Base-by-base conservation (phyloP, 2,329 filamentous ascomycete species). In the Colletotrichum sidae region DNA sequence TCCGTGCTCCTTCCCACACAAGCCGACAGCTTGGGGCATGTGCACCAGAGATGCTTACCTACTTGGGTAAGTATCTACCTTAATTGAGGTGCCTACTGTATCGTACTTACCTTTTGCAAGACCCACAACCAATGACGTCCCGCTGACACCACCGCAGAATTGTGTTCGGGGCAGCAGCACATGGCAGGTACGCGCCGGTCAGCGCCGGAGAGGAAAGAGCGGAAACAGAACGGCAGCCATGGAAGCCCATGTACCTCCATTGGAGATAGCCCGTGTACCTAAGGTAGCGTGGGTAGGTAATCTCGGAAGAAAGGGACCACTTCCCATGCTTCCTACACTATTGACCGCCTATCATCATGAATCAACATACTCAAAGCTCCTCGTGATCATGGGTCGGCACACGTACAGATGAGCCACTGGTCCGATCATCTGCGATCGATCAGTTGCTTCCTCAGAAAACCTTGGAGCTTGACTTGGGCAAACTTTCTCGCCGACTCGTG, bases 41-140 rank as follows among this genome's bases (percentile, higher is more conserved):
- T 25, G 4, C 25, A 25, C 4, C 25, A 25, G 25, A 25, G 25
- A 25, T 5, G 25, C 25, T 25, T 25, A 25, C 35, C 13, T 15
- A 34, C 17, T 25, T 0, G 8, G 9, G 35, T 33, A 55, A 17
- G 17, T 17, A 17, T 17, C 17, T 17, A 17, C 17, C 17, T 17
- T 17, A 17, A 17, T 17, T 17, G 17, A 17, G 17, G 17, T 17
- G 17, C 17, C 17, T 17, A 17, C 17, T 17, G 17, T 17, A 17
- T 17, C 34, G 38, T 45, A 11, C 9, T n/a, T n/a, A 5, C 25
- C 25, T 25, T 25, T 25, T 25, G 25, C 25, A 25, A 25, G 58
- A 17, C 51, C 62, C 62, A 55, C 58, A 52, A 8, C n/a, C 46
- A 65, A 62, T 65, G 62, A 62, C 58, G 58, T 55, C 13, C 37